phyloP scores from a whole-genome alignment of 768 basidiomycete species.

The Hydnum rufescens region DNA sequence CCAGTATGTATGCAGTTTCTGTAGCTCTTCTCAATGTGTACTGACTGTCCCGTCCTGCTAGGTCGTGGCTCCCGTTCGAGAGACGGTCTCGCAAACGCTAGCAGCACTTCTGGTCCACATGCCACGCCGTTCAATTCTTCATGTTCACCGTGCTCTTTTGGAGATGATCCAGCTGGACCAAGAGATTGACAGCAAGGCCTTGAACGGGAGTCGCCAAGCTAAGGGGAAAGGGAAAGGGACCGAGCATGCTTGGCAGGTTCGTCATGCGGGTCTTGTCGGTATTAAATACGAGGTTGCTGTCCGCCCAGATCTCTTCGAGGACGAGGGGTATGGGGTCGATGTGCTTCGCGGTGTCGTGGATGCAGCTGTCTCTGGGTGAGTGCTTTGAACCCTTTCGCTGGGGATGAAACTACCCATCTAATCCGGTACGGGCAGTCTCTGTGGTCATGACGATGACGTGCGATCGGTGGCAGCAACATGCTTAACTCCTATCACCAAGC shows the following conservation, averaged over 20 bases:
- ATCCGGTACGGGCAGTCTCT: conserved; percentile 32
- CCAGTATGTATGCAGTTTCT: conserved; percentile 28
- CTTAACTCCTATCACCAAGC: conserved; percentile 65
- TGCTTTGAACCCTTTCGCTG: conserved; percentile 2
- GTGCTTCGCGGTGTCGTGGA: conserved; percentile 71
- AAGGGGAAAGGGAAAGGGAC: conserved; percentile 12
- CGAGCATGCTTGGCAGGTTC: conserved; percentile 67
- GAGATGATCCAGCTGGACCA: conserved; percentile 58
- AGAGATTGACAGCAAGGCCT: not conserved
- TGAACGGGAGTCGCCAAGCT: not conserved
- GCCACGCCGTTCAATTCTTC: conserved; percentile 55
- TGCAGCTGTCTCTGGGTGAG: conserved; percentile 78
- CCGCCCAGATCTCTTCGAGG: conserved; percentile 57
- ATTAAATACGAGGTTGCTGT: conserved; percentile 98
- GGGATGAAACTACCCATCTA: not conserved
- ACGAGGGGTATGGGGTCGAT: conserved; percentile 25
- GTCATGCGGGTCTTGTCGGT: conserved; percentile 92
- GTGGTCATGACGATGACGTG: conserved; percentile 89
- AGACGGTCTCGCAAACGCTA: conserved; percentile 86
- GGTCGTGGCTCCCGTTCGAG: conserved; percentile 91
- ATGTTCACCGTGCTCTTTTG: conserved; percentile 66
- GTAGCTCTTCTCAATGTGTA: conserved; percentile 3
- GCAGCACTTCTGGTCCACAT: conserved; percentile 79
- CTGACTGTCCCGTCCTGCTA: conserved; percentile 10
- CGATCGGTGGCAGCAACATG: conserved; percentile 88